Percentiles rank a stretch among this genome's conserved stretches.
Conservation (phyloP, 352 stramenopile species). For the Poterioochromonas sp. region DNA sequence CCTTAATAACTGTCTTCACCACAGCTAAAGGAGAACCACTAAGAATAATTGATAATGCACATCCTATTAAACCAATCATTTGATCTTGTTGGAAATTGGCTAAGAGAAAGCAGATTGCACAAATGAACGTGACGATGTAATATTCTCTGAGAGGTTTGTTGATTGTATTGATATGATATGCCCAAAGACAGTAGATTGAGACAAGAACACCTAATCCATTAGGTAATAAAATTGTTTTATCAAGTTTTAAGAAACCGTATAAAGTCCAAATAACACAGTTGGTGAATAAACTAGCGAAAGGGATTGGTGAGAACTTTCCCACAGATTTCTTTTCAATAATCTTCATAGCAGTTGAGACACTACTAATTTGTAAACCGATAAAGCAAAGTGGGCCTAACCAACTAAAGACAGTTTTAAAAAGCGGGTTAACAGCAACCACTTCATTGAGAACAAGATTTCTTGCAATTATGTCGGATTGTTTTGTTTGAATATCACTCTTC, state of each 20-base stretch:
- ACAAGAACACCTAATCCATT: not conserved
- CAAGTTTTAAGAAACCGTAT: not conserved
- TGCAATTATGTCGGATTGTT: too few species aligned
- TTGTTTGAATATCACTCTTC: too few species aligned
- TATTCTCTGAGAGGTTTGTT: not conserved
- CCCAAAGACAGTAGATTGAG: not conserved
- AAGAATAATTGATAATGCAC: not conserved
- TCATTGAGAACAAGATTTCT: too few species aligned
- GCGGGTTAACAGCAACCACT: too few species aligned
- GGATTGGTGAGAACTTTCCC: not conserved
- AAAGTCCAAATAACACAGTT: constrained; percentile 20
- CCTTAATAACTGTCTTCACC: not conserved
- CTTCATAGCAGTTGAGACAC: not conserved
- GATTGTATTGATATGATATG: not conserved
- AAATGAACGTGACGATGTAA: not conserved
- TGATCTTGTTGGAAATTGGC: not conserved
- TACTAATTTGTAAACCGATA: not conserved
- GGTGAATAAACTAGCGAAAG: not conserved
- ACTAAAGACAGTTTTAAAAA: too few species aligned
- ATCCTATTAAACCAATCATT: not conserved
- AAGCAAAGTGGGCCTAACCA: not conserved
- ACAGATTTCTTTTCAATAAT: not conserved
- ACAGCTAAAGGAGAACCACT: constrained; percentile 10
- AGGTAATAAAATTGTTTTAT: not conserved
- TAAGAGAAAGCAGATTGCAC: not conserved